phyloP scores from a whole-genome alignment of 306 rosid genomes.

The Glycyrrhiza uralensis region DNA sequence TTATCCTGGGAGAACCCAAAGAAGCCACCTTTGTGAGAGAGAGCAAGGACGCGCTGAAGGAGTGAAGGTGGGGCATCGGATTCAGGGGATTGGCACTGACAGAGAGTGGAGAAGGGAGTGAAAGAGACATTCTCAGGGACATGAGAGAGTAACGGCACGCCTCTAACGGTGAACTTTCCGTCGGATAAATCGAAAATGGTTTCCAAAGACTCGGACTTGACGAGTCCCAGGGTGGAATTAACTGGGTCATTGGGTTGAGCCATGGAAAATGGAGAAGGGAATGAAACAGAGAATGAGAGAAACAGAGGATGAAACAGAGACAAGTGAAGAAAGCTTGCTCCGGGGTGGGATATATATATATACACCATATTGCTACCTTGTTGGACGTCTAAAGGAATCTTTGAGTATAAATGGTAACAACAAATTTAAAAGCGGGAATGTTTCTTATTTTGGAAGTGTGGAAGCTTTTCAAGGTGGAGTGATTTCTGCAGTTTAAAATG shows the following conservation, averaged over 20 bases:
- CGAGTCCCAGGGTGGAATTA: background rate
- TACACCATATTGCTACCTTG: too few species aligned
- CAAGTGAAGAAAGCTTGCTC: too few species aligned
- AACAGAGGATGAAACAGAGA: too few species aligned
- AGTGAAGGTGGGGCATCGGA: slow-evolving; percentile 54
- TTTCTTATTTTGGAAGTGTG: too few species aligned
- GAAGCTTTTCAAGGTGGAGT: too few species aligned
- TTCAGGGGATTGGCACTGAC: slow-evolving; percentile 38
- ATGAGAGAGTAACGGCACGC: slow-evolving; percentile 52
- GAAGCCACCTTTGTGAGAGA: slow-evolving; percentile 73
- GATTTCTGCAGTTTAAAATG: too few species aligned
- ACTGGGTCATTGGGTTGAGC: slow-evolving; percentile 58
- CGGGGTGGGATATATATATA: too few species aligned
- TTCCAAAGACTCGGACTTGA: slow-evolving; percentile 21
- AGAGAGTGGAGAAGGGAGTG: slow-evolving; percentile 45
- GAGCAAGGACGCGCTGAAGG: slow-evolving; percentile 43
- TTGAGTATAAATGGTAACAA: too few species aligned
- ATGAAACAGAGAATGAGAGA: too few species aligned
- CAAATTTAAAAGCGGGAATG: too few species aligned
- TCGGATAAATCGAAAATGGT: slow-evolving; percentile 43
- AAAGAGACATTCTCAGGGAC: slow-evolving; percentile 74
- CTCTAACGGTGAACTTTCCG: slow-evolving; percentile 46
- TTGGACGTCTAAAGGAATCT: too few species aligned
- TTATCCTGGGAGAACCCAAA: slow-evolving; percentile 50
- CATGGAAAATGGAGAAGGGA: slow-evolving; percentile 39